Conservation (phyloP, 2,329 filamentous ascomycete genomes). For the Sclerotinia glacialis region DNA sequence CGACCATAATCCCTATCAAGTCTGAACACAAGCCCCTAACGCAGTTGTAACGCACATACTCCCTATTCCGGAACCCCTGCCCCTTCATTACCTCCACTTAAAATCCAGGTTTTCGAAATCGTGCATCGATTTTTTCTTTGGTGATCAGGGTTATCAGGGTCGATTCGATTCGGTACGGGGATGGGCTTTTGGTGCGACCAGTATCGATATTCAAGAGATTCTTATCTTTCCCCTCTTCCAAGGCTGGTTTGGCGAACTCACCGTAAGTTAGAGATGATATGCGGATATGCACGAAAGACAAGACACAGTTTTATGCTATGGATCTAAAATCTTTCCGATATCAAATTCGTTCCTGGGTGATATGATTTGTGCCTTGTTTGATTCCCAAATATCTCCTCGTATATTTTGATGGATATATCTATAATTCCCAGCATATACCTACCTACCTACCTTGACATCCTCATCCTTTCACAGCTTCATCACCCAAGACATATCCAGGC, state of each 20-base stretch:
- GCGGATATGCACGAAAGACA: neutral
- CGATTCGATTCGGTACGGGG: neutral
- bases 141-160: too few species aligned
- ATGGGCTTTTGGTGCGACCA: neutral
- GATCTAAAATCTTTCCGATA: neutral
- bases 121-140: neutral
- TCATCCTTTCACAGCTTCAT: too few species aligned
- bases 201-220: conserved; percentile 9
- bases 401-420: neutral
- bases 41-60: neutral
- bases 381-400: neutral
- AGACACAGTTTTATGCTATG: neutral
- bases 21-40: neutral
- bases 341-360: neutral
- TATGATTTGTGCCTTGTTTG: neutral
- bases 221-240: neutral
- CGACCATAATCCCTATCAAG: neutral
- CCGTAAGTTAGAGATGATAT: neutral
- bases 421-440: neutral
- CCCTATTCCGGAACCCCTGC: neutral
- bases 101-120: conserved; percentile 1
- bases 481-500: neutral
- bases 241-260: neutral
- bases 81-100: neutral
- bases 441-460: neutral